A percentile compares a stretch with the other conserved stretches of the same genome.
These are phyloP conservation scores for Eremothecium cymbalariae DNA, from an alignment of 1,139 yeast genomes.

Conservation along the genomic window DNA sequence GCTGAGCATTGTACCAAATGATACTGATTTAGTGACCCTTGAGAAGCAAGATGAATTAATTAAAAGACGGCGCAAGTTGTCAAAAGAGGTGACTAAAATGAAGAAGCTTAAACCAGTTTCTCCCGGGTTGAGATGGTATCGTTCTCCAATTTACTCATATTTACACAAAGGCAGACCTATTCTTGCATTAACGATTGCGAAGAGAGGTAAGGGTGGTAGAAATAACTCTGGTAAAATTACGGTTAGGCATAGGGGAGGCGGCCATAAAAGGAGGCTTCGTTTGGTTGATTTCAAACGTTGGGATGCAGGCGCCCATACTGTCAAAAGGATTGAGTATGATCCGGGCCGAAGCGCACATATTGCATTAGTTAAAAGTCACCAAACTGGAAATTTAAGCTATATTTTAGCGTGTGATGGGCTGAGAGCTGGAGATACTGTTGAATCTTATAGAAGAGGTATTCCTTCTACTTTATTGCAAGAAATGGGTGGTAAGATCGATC, in stretches of 20 bases:
- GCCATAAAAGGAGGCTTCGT: constrained; percentile 83
- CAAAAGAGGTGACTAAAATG: constrained; percentile 61
- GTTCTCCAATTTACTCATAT: constrained; percentile 80
- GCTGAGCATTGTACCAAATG: constrained; percentile 37
- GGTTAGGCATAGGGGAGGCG: constrained; percentile 95
- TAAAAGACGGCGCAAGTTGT: constrained; percentile 63
- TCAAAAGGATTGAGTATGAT: constrained; percentile 86
- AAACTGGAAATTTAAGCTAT: constrained; percentile 59
- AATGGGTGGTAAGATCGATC: constrained; percentile 67
- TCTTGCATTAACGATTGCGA: constrained; percentile 64
- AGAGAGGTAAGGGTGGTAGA: constrained; percentile 78
- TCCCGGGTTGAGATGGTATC: constrained; percentile 86
- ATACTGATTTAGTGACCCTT: constrained; percentile 51
- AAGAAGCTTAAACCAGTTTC: constrained; percentile 73
- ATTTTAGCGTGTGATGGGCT: constrained; percentile 88
- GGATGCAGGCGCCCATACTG: constrained; percentile 65
- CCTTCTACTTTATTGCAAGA: constrained; percentile 69
- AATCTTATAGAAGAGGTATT: constrained; percentile 79
- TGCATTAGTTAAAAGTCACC: constrained; percentile 66
- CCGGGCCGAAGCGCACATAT: constrained; percentile 93
- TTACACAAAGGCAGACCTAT: constrained; percentile 81
- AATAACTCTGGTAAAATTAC: constrained; percentile 83
- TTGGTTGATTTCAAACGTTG: constrained; percentile 68
- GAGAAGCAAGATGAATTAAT: constrained; percentile 72
- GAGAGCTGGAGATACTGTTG: constrained; percentile 86